A percentile compares a stretch with the other conserved stretches of the same genome.
Evolutionary conservation across 2,329 filamentous ascomycete genomes (phyloP).

Genomic region (Metarhizium album): DNA sequence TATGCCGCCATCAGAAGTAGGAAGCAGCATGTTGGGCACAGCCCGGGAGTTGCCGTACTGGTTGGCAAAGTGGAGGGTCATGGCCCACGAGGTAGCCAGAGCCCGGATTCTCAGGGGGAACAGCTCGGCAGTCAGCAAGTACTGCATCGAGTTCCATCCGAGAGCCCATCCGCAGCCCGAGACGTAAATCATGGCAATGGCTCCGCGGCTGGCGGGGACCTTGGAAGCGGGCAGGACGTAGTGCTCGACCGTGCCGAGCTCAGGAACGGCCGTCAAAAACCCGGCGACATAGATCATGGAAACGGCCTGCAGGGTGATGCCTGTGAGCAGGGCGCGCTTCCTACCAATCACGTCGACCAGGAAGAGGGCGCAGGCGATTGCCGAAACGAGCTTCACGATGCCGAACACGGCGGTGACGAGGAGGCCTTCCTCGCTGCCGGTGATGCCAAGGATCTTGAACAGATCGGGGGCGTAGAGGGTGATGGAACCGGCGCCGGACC

Average conservation of each 20-base stretch:
- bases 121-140: slow-evolving; percentile 66
- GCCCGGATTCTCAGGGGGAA: slow-evolving; percentile 67
- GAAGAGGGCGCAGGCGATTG: slow-evolving; percentile 62
- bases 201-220: slow-evolving; percentile 49
- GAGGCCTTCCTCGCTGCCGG: slow-evolving; percentile 55
- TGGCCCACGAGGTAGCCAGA: slow-evolving; percentile 58
- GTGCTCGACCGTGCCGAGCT: slow-evolving; percentile 37
- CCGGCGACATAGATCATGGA: slow-evolving; percentile 52
- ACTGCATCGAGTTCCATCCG: slow-evolving; percentile 69
- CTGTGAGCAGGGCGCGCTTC: slow-evolving; percentile 52
- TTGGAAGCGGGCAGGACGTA: slow-evolving; percentile 37
- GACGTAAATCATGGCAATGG: slow-evolving; percentile 64
- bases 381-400: slow-evolving; percentile 58
- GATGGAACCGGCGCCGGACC: slow-evolving; percentile 62
- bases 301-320: slow-evolving; percentile 49
- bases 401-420: slow-evolving; percentile 69
- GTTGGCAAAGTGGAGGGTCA: slow-evolving; percentile 71
- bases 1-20: slow-evolving; percentile 33
- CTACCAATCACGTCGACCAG: slow-evolving; percentile 70
- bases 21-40: slow-evolving; percentile 63
- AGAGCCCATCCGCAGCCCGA: slow-evolving; percentile 60
- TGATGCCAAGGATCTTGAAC: slow-evolving; percentile 61
- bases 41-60: slow-evolving; percentile 70
- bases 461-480: slow-evolving; percentile 68
- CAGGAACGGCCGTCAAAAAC: slow-evolving; percentile 53